Conservation (phyloP, 2,329 filamentous ascomycete species). For the Ampelomyces quisqualis region DNA sequence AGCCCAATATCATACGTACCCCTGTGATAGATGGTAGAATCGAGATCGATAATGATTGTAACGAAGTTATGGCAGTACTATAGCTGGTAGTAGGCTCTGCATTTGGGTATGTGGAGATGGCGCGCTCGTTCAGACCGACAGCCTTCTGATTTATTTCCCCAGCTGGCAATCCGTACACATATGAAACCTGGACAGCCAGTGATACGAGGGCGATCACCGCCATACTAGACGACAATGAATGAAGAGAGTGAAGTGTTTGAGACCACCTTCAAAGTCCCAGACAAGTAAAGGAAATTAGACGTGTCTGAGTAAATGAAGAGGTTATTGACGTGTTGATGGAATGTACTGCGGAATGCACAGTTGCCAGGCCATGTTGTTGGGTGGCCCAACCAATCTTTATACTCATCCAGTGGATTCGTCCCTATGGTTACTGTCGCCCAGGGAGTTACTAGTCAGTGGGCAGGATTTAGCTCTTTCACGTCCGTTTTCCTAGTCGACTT, state of each 20-base stretch:
- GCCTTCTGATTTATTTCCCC: conserved; percentile 12
- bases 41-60: conserved; percentile 33
- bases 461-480: too few relatives aligned
- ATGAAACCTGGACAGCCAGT: conserved; percentile 27
- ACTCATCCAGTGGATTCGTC: conserved; percentile 4
- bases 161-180: conserved; percentile 29
- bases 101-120: conserved; percentile 22
- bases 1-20: conserved; percentile 18
- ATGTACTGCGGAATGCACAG: conserved; percentile 34
- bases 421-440: too few relatives aligned
- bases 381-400: conserved; percentile 6
- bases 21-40: conserved; percentile 29
- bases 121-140: conserved; percentile 20
- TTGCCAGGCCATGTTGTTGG: conserved; percentile 20
- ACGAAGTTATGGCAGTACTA: conserved; percentile 25
- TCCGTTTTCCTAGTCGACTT: too few relatives aligned
- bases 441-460: too few relatives aligned
- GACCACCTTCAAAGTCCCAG: conserved; percentile 16
- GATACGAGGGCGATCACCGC: conserved; percentile 27
- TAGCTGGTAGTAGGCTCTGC: conserved; percentile 36
- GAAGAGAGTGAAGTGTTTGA: conserved; percentile 4
- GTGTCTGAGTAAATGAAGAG: conserved; percentile 7
- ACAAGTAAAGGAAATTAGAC: conserved; percentile 12
- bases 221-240: conserved; percentile 17
- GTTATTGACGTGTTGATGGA: conserved; percentile 22